Evolutionary conservation across 2,329 filamentous ascomycete genomes (phyloP).

Genomic region (Proliferodiscus dingleyae): DNA sequence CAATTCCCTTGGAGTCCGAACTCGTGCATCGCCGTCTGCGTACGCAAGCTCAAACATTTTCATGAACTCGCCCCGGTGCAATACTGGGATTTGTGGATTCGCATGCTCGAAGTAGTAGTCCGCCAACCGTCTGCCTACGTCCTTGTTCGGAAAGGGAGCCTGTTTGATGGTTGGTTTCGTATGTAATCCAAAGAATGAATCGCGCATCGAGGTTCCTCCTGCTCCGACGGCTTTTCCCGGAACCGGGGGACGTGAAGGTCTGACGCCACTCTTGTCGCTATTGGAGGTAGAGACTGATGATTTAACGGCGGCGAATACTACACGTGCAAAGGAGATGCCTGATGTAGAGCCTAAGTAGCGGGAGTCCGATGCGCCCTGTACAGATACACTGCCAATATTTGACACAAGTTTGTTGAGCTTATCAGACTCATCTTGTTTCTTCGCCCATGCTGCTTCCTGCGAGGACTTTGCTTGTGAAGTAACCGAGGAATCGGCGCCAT

Average conservation of each 20-base stretch:
- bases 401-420: slow-evolving; percentile 62
- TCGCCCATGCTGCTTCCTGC: slow-evolving; percentile 28
- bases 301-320: slow-evolving; percentile 92
- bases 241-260: slow-evolving; percentile 51
- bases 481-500: slow-evolving; percentile 16
- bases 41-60: slow-evolving; percentile 81
- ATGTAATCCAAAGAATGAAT: slow-evolving; percentile 95
- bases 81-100: slow-evolving; percentile 90
- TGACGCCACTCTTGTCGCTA: slow-evolving; percentile 60
- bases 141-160: slow-evolving; percentile 75
- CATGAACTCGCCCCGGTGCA: slow-evolving; percentile 88
- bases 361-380: slow-evolving; percentile 72
- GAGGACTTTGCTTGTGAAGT: slow-evolving; percentile 20
- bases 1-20: slow-evolving; percentile 72
- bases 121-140: slow-evolving; percentile 67
- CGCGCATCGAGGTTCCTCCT: slow-evolving; percentile 76
- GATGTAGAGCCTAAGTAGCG: slow-evolving; percentile 80
- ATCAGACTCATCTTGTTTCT: slow-evolving; percentile 52
- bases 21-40: slow-evolving; percentile 53
- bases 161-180: slow-evolving; percentile 83
- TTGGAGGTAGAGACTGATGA: slow-evolving; percentile 59
- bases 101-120: slow-evolving; percentile 92
- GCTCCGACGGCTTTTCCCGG: slow-evolving; percentile 34
- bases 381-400: slow-evolving; percentile 70
- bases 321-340: slow-evolving; percentile 88